phyloP scores from a whole-genome alignment of 768 basidiomycete species.

The Clitopilus passeckerianus region DNA sequence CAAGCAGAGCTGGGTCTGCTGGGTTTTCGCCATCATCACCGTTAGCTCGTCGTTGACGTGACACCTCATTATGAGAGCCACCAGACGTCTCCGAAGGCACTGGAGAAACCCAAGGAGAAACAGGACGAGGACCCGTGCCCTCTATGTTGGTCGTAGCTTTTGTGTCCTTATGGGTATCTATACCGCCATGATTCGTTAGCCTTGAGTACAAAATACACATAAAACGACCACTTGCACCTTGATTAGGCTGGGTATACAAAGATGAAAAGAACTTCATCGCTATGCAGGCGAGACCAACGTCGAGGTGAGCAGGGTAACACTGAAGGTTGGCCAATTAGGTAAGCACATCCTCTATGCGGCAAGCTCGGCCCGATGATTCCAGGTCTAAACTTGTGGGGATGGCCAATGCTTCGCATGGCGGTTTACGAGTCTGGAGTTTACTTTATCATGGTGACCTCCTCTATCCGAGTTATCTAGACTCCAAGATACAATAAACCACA shows the following conservation, averaged over 20 bases:
- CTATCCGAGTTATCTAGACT: too few species aligned
- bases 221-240: neutral
- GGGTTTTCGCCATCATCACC: neutral
- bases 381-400: too few species aligned
- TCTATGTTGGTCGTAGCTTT: neutral
- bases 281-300: neutral
- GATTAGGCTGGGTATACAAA: neutral
- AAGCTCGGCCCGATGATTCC: too few species aligned
- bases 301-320: too few species aligned
- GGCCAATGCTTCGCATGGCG: too few species aligned
- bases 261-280: neutral
- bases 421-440: too few species aligned
- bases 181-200: neutral
- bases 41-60: neutral
- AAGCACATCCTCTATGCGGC: too few species aligned
- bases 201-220: neutral
- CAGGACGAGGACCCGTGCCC: neutral
- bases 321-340: too few species aligned
- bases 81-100: neutral
- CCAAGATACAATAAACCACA: too few species aligned
- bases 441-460: too few species aligned
- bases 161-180: neutral
- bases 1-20: neutral
- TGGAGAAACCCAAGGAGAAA: neutral
- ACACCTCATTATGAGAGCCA: neutral